These are phyloP conservation scores for Prosopis cineraria DNA, from an alignment of 306 rosid genomes.

Conservation along the genomic window DNA sequence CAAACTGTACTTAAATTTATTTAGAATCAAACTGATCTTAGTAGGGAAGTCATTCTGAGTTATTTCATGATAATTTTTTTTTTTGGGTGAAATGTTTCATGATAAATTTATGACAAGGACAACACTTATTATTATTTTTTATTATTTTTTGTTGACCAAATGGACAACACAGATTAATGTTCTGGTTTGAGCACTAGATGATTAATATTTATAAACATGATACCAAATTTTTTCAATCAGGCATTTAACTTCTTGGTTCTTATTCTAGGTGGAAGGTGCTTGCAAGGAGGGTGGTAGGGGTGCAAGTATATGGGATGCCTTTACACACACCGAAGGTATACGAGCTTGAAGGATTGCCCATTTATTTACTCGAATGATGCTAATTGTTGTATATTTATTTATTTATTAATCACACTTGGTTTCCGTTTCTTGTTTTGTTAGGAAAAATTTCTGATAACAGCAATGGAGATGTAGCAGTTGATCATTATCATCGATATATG, in stretches of 20 bases:
- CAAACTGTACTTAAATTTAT: not conserved
- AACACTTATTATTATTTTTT: too few species aligned
- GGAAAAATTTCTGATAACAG: constrained; percentile 75
- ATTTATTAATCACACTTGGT: not conserved
- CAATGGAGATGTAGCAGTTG: constrained; percentile 89
- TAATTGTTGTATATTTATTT: constrained; percentile 18
- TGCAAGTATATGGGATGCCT: constrained; percentile 89
- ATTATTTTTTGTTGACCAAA: too few species aligned
- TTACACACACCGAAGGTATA: constrained; percentile 70
- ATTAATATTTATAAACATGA: constrained; percentile 15
- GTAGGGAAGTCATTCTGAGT: not conserved
- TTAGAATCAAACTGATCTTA: not conserved
- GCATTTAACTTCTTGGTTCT: constrained; percentile 31
- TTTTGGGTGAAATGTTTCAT: too few species aligned
- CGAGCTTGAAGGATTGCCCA: constrained; percentile 21
- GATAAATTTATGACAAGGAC: constrained; percentile 7
- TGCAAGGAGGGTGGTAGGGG: constrained; percentile 78
- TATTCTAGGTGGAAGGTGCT: constrained; percentile 85
- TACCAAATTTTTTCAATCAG: not conserved
- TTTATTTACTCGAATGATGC: constrained; percentile 8
- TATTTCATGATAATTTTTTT: not conserved
- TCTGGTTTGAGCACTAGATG: not conserved
- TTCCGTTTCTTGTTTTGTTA: constrained; percentile 38
- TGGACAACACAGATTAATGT: not conserved
- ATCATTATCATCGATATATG: constrained; percentile 87